Conservation (phyloP, 2,329 filamentous ascomycete genomes). For the Fusarium sp. region DNA sequence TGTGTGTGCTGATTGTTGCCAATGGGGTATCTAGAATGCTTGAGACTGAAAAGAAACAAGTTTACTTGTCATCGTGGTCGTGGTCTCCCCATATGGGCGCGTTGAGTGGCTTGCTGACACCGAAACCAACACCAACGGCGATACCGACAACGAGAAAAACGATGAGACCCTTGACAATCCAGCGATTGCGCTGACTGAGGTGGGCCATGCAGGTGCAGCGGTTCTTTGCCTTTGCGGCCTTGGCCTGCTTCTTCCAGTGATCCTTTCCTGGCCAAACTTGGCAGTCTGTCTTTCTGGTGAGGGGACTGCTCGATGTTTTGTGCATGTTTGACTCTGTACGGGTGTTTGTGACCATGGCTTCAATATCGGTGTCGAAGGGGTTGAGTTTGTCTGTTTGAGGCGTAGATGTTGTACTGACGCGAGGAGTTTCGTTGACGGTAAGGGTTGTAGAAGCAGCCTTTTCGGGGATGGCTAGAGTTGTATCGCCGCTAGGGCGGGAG, state of each 20-base stretch:
- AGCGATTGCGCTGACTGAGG: constrained; percentile 67
- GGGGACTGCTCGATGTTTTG: constrained; percentile 49
- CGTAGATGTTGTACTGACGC: constrained; percentile 57
- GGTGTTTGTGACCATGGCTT: constrained; percentile 60
- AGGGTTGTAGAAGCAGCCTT: constrained; percentile 48
- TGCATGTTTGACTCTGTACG: constrained; percentile 47
- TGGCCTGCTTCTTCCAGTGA: constrained; percentile 71
- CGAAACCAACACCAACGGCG: constrained; percentile 68
- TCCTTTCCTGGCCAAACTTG: constrained; percentile 71
- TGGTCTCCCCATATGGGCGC: constrained; percentile 67
- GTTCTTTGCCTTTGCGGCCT: constrained; percentile 65
- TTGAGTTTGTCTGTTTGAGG: constrained; percentile 60
- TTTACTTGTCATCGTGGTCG: constrained; percentile 43
- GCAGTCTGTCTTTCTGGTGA: constrained; percentile 59
- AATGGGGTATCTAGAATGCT: constrained; percentile 38
- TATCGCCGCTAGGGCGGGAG: constrained; percentile 41
- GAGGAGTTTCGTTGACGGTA: constrained; percentile 43
- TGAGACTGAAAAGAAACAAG: constrained; percentile 15
- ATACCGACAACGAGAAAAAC: constrained; percentile 64
- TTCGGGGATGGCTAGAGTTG: constrained; percentile 47
- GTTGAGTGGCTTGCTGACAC: constrained; percentile 70
- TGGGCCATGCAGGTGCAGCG: constrained; percentile 65
- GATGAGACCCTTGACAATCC: constrained; percentile 60
- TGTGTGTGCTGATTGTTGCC: too few relatives aligned
- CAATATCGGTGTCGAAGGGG: constrained; percentile 70